Evolutionary conservation across 331 rosid genomes (phyloP).

Genomic region (Saraca asoca): DNA sequence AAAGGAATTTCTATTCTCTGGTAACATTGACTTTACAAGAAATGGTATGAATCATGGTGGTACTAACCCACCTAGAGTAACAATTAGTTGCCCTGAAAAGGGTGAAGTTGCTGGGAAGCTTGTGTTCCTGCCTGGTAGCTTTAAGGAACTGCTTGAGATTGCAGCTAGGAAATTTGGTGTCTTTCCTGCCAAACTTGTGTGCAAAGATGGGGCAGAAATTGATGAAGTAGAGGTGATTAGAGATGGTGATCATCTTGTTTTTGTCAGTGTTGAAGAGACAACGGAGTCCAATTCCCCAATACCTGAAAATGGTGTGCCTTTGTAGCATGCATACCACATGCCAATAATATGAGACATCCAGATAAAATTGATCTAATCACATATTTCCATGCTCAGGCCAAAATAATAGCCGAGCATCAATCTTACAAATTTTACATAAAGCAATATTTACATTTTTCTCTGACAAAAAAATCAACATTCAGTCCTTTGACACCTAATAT

Average conservation of each 20-base stretch:
- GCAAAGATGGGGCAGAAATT: constrained; percentile 71
- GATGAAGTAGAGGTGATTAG: constrained; percentile 78
- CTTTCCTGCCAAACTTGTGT: constrained; percentile 44
- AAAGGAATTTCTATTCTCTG: constrained; percentile 42
- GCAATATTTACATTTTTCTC: too few species aligned
- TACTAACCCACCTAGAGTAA: constrained; percentile 50
- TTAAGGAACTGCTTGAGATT: constrained; percentile 62
- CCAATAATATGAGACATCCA: too few species aligned
- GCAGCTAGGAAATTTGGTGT: constrained; percentile 69
- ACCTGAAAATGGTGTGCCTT: too few species aligned
- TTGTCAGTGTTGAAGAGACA: constrained; percentile 37
- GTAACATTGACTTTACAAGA: constrained; percentile 16
- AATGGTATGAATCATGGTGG: constrained; percentile 9
- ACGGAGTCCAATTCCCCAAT: constrained; percentile 19
- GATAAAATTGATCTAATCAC: too few species aligned
- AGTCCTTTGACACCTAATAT: too few species aligned
- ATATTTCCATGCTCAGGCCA: too few species aligned
- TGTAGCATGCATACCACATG: too few species aligned
- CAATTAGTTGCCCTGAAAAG: constrained; percentile 72
- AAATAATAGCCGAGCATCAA: too few species aligned
- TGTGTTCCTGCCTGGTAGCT: constrained; percentile 69
- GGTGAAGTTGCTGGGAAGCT: constrained; percentile 67
- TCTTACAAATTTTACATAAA: too few species aligned
- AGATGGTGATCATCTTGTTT: constrained; percentile 81
- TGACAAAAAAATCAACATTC: too few species aligned